Evolutionary conservation across 441 rosid genomes (phyloP), one percentile per base, ranked within the genome.

Genomic region (Bruguiera hainesii): DNA sequence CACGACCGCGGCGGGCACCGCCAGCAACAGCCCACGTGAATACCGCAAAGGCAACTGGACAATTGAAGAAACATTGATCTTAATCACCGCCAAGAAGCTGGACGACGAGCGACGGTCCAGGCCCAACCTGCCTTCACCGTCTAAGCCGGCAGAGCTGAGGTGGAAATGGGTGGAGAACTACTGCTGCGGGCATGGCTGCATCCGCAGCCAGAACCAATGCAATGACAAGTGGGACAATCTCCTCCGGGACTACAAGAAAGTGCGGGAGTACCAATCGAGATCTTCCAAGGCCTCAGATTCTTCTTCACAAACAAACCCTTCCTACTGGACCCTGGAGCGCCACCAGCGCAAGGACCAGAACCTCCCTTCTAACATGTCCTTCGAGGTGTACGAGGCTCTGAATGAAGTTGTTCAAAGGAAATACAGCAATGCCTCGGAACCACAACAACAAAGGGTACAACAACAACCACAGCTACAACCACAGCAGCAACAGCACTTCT

Each of bases 191-290:
- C 75, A 67, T 29, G 82, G 70, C 1, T 81, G 85, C 48, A 65
- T 25, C 69, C 80, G 87, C 46, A 81, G 84, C 76, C 87, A 84
- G 63, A 84, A 84, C 77, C 87, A 84, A 64, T 84, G 87, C 80
- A 84, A 84, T 73, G 87, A 84, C 69, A 84, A 84, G 72, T 84
- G 87, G 87, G 87, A 84, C 33, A 81, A 84, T 62, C 87, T 79
- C 72, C 84, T 81, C 64, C 82, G 84, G 26, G 87, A 84, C 72
- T 81, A 73, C 79, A 81, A 81, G 73, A 84, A 81, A 72, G 62
- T 84, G 55, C 73, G 82, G 2, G 78, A 78, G 7, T 78, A 77
- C 61, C 77, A 83, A 65, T 56, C 74, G 62, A 50, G 73, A 58
- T 66, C 75, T 20, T 61, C 73, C 66, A 26, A 60, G 29, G 67